Conservation (phyloP, 2,329 filamentous ascomycete genomes). For the Aspergillus carbonarius region DNA sequence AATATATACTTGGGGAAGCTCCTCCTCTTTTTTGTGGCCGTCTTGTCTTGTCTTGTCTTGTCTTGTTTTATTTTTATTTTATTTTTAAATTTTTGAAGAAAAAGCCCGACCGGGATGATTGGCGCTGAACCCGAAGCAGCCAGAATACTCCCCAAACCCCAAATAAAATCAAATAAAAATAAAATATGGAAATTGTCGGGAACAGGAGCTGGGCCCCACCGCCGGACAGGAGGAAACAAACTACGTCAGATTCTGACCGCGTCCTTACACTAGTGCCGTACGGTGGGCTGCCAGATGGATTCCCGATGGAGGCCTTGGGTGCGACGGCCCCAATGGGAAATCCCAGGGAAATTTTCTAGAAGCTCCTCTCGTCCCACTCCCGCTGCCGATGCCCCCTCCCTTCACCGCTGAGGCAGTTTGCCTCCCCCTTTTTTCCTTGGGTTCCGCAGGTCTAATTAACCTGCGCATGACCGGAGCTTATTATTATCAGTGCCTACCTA, state of each 20-base stretch:
- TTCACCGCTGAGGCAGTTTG: slow-evolving; percentile 14
- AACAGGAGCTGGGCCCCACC: slow-evolving; percentile 22
- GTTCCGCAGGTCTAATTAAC: slow-evolving; percentile 5
- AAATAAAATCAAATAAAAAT: slow-evolving; percentile 8
- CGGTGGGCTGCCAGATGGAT: slow-evolving; percentile 17
- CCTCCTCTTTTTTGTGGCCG: slow-evolving; percentile 6
- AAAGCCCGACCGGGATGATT: slow-evolving; percentile 10
- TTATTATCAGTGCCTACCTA: not conserved
- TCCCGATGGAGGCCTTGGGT: not conserved
- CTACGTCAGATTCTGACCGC: slow-evolving; percentile 20
- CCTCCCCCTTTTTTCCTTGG: slow-evolving; percentile 17
- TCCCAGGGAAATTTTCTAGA: slow-evolving; percentile 28
- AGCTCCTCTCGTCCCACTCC: slow-evolving; percentile 12
- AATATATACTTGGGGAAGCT: slow-evolving; percentile 18
- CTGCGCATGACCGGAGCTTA: slow-evolving; percentile 1
- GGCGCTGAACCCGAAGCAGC: slow-evolving; percentile 9
- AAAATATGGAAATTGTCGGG: too few relatives aligned
- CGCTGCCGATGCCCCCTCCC: slow-evolving; percentile 3
- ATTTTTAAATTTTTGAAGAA: slow-evolving; percentile 9
- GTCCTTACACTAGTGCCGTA: slow-evolving; percentile 15
- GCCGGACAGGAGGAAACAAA: slow-evolving; percentile 18
- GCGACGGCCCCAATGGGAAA: slow-evolving; percentile 21
- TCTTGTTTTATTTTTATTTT: slow-evolving; percentile 2
- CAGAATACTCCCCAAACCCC: not conserved
- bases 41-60: not conserved